Conservation (phyloP, 140 eudicot species). For the Senecio squalidus region DNA sequence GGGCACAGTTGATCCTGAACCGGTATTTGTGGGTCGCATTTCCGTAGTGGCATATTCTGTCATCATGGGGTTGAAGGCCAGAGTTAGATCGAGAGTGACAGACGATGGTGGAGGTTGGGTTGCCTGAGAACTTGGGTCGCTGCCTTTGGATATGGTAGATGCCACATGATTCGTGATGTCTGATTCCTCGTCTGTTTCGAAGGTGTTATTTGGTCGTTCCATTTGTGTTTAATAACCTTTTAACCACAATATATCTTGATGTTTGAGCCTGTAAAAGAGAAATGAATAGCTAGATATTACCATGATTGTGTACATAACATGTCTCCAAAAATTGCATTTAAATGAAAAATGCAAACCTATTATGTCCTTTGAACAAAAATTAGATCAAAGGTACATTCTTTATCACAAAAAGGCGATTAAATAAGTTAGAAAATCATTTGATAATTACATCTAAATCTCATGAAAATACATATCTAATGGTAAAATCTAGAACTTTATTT, state of each 20-base stretch:
- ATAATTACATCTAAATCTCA: no score
- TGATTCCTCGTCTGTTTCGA: conserved; percentile 20
- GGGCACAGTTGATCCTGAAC: conserved; percentile 25
- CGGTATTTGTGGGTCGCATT: conserved; percentile 22
- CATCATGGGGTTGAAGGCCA: conserved; percentile 34
- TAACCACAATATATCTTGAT: conserved; percentile 5
- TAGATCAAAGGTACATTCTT: neutral
- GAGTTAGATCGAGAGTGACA: conserved; percentile 58
- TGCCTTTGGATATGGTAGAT: neutral
- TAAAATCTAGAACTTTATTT: neutral
- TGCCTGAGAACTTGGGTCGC: neutral
- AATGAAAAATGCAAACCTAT: neutral
- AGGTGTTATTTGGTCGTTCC: conserved; percentile 23
- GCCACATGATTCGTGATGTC: conserved; percentile 12
- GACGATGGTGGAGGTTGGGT: neutral
- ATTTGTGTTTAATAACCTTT: conserved; percentile 1
- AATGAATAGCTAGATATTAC: conserved; percentile 2
- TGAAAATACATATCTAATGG: neutral
- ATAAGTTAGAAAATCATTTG: no score
- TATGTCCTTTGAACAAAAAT: neutral
- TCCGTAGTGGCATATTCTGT: conserved; percentile 12
- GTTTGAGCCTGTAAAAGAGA: conserved; percentile 14
- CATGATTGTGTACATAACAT: no score
- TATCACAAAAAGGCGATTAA: neutral
- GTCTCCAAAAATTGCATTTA: no score